A percentile compares a stretch with the other conserved stretches of the same genome.
Evolutionary conservation across 208 protist genomes (phyloP).

Genomic region (Acanthamoeba triangularis): DNA sequence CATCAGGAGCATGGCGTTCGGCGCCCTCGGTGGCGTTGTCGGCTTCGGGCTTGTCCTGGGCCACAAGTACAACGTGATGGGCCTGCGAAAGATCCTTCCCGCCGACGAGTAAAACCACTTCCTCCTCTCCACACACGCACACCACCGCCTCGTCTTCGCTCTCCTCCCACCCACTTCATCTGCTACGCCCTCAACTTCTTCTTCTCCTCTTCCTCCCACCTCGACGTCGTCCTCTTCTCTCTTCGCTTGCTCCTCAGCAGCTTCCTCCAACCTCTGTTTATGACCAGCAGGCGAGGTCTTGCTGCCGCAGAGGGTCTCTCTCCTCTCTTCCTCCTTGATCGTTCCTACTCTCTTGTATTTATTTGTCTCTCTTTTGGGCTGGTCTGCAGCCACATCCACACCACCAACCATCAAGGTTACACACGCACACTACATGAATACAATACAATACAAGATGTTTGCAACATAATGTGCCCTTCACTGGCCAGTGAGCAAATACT

Average conservation of each 20-base stretch:
- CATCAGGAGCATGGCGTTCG: neutral
- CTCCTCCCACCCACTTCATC: neutral
- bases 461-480: too few relatives aligned
- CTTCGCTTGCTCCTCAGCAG: neutral
- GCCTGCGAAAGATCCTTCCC: slow-evolving; percentile 48
- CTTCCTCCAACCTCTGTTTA: neutral
- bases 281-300: neutral
- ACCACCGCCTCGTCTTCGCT: neutral
- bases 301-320: neutral
- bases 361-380: neutral
- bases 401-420: neutral
- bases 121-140: neutral
- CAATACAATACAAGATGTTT: neutral
- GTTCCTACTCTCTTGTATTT: neutral
- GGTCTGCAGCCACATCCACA: neutral
- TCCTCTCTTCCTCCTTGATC: neutral
- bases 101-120: slow-evolving; percentile 3
- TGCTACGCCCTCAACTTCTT: neutral
- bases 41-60: neutral
- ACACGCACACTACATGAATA: neutral
- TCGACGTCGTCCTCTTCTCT: neutral
- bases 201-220: neutral
- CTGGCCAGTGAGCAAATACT: too few relatives aligned
- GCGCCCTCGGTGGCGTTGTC: neutral
- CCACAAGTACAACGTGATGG: slow-evolving; percentile 33